Evolutionary conservation across 2,329 filamentous ascomycete genomes (phyloP).

Genomic region (Fusarium nematophilum): DNA sequence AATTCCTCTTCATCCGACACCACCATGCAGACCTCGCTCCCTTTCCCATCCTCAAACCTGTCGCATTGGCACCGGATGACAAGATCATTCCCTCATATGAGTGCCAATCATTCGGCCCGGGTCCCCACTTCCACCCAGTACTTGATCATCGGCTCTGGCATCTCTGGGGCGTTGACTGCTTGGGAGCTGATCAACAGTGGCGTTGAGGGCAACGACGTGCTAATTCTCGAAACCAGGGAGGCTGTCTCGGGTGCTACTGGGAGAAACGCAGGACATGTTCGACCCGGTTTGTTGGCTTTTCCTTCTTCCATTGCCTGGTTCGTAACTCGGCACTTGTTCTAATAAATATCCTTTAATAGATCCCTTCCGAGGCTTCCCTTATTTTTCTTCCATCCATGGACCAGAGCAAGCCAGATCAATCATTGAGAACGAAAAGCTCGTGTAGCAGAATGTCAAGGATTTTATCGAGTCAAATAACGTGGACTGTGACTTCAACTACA

Average conservation of each 20-base stretch:
- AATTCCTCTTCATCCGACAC: no score
- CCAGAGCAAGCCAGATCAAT: no score
- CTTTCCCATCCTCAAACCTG: constrained; percentile 18
- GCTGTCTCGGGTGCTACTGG: no score
- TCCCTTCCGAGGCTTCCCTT: no score
- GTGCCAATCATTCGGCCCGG: constrained; percentile 47
- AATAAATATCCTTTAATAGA: no score
- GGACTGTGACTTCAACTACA: constrained; percentile 58
- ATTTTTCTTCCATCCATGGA: no score
- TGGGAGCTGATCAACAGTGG: constrained; percentile 52
- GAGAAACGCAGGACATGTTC: no score
- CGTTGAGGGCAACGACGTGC: constrained; percentile 48
- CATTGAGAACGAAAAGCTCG: no score
- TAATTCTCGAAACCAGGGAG: no score
- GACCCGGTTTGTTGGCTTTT: no score
- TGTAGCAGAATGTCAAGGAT: constrained; percentile 51
- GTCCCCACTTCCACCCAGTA: constrained; percentile 49
- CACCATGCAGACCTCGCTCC: background rate
- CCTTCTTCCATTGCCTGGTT: no score
- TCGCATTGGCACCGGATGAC: constrained; percentile 58
- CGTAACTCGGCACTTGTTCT: no score
- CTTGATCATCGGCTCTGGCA: constrained; percentile 56
- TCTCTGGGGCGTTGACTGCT: constrained; percentile 54
- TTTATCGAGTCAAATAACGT: constrained; percentile 56
- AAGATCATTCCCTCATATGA: constrained; percentile 54